These are phyloP conservation scores for Picea abies DNA, from an alignment of 83 land plant species.

Conservation along the genomic window DNA sequence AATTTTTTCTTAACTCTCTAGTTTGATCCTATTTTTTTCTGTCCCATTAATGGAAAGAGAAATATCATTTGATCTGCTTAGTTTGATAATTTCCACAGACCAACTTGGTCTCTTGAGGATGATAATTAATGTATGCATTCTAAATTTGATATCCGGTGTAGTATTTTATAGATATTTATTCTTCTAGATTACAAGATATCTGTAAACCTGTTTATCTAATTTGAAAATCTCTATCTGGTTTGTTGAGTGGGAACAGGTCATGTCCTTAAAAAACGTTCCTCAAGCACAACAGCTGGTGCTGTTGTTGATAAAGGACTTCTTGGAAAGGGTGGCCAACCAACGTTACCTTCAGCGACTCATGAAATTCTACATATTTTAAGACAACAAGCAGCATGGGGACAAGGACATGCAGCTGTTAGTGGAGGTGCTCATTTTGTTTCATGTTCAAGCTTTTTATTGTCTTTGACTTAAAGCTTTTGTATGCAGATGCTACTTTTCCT, in stretches of 20 bases:
- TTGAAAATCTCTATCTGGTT: neutral
- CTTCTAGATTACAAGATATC: neutral
- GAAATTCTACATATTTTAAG: conserved; percentile 21
- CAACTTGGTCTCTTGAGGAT: too few species aligned
- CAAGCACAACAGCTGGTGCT: neutral
- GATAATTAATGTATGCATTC: too few species aligned
- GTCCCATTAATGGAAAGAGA: too few species aligned
- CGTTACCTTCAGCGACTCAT: conserved; percentile 3
- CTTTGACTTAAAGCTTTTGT: neutral
- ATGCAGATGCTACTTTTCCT: neutral
- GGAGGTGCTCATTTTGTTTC: conserved; percentile 18
- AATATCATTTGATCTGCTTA: too few species aligned
- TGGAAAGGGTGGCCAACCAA: conserved; percentile 11
- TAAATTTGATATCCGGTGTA: too few species aligned
- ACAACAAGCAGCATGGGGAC: conserved; percentile 33
- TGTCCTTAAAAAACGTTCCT: neutral
- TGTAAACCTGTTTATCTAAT: neutral
- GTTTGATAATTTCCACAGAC: too few species aligned
- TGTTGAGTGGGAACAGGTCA: conserved; percentile 17
- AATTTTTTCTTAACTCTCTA: too few species aligned
- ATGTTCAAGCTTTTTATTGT: neutral
- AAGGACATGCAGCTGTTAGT: conserved; percentile 11
- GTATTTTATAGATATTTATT: neutral
- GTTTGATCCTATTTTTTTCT: too few species aligned
- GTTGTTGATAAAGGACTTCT: neutral